These are phyloP conservation scores for Xerocomellus intermedius DNA, from an alignment of 768 basidiomycete genomes.

Conservation along the genomic window DNA sequence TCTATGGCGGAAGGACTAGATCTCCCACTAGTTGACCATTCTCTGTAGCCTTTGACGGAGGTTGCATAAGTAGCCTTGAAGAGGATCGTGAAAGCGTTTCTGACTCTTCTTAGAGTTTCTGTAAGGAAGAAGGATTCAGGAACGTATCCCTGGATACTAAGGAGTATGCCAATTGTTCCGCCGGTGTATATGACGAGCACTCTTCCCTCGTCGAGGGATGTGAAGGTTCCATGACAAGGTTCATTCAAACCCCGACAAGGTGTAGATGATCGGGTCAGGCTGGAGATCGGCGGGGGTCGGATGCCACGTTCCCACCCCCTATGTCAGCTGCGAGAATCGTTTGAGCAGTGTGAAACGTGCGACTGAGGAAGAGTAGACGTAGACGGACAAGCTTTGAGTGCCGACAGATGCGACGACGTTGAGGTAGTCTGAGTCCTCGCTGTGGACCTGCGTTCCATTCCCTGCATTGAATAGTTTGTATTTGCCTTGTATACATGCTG, in stretches of 20 bases:
- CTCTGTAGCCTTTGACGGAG: constrained; percentile 75
- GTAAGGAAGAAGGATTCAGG: constrained; percentile 88
- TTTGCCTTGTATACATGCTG: constrained; percentile 5
- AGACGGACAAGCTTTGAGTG: neutral
- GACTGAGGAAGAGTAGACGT: neutral
- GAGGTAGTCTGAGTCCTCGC: neutral
- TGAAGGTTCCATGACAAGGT: constrained; percentile 45
- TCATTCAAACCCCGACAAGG: constrained; percentile 5
- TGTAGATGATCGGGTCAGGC: too few species aligned
- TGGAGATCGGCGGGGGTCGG: neutral
- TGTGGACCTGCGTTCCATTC: neutral
- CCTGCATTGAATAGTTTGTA: constrained; percentile 1
- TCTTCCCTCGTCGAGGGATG: constrained; percentile 64
- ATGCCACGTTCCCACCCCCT: constrained; percentile 1
- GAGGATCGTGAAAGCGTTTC: constrained; percentile 88
- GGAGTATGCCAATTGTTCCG: constrained; percentile 89
- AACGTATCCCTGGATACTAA: constrained; percentile 72
- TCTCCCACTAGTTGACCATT: constrained; percentile 69
- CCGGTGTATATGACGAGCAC: constrained; percentile 90
- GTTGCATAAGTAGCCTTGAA: constrained; percentile 79
- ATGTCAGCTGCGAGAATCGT: neutral
- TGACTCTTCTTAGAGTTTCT: constrained; percentile 78
- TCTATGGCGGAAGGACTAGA: constrained; percentile 42
- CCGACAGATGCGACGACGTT: neutral
- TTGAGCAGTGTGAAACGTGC: neutral